A percentile compares a stretch with the other conserved stretches of the same genome.
Conservation (phyloP, 257 asterid species). For the Solanum piurae region DNA sequence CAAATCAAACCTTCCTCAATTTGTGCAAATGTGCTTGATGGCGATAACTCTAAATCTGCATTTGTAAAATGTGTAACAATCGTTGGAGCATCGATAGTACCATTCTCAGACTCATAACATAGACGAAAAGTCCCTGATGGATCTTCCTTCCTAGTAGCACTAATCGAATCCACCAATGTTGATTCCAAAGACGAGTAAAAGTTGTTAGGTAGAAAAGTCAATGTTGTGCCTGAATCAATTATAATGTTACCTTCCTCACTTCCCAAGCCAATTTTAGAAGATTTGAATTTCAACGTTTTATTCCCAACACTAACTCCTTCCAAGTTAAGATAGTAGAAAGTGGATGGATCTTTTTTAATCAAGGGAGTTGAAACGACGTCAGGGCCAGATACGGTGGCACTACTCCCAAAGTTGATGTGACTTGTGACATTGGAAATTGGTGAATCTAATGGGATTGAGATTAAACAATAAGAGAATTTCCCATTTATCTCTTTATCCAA, state of each 20-base stretch:
- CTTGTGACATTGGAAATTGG: not conserved
- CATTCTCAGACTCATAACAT: not conserved
- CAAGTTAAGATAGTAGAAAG: not conserved
- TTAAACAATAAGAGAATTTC: conserved; percentile 10
- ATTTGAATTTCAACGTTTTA: not conserved
- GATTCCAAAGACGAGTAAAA: conserved; percentile 1
- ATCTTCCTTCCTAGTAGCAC: not conserved
- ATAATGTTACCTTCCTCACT: conserved; percentile 10
- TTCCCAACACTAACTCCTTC: conserved; percentile 3
- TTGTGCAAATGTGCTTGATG: not conserved
- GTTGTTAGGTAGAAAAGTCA: not conserved
- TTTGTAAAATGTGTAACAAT: not conserved
- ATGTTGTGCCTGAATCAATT: conserved; percentile 41
- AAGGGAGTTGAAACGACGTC: not conserved
- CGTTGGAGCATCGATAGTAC: not conserved
- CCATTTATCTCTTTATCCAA: not conserved
- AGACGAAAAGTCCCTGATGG: not conserved
- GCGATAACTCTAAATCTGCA: conserved; percentile 1
- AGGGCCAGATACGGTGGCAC: not conserved
- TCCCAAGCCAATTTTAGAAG: not conserved
- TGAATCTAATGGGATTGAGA: not conserved
- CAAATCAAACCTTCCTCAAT: not conserved
- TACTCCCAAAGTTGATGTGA: not conserved
- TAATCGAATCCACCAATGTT: not conserved
- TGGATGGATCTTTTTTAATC: not conserved